Evolutionary conservation across 2,329 filamentous ascomycete species (phyloP), one percentile per base, ranked within the genome.

Genomic region (Aquanectria penicillioides): DNA sequence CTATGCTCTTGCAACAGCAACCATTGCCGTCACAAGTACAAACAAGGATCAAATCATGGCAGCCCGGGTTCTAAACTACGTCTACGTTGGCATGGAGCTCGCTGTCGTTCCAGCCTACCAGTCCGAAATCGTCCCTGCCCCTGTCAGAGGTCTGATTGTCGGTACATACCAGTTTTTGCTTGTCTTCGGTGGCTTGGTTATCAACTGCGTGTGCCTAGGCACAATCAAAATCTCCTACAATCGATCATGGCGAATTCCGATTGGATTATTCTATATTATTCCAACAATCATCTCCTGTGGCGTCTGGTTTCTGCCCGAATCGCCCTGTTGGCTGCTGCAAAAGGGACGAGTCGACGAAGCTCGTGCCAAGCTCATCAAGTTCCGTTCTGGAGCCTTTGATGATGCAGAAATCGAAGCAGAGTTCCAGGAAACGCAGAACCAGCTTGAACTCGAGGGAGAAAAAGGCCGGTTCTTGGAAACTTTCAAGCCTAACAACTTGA

Each of bases 51-150:
- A 77, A 49, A 74, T 76, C 13, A 57, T 78, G 48, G 72, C 70
- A 7, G 75, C 63, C 1, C 70, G 75, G 1, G 73, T 76, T 8
- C 64, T 78, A 3, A 77, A 57, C 28, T 46, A 57, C 23, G 50
- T 73, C 11, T 78, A 78, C 49, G 64, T 77, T 20, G 76, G 75
- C 20, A 77, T 77, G 71, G 75, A 78, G 61, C 66, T 78, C 6
- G 66, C 75, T 2, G 67, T 72, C 6, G 72, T 77, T 3, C 76
- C 75, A 1, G 63, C 72, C 4, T 70, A 67, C 38, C 71, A 74
- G 48, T 70, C 73, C 8, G 74, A 76, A 57, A 68, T 74, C 36
- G 67, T 71, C 1, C 74, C 73, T 1, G 58, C 60, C 0, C 40
- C 53, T 6, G 59, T 69, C 13, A 66, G 74, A 17, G 73, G 74